Evolutionary conservation across 257 asterid species (phyloP), one percentile per base, ranked within the genome.

Genomic region (Oldenlandia corymbosa): DNA sequence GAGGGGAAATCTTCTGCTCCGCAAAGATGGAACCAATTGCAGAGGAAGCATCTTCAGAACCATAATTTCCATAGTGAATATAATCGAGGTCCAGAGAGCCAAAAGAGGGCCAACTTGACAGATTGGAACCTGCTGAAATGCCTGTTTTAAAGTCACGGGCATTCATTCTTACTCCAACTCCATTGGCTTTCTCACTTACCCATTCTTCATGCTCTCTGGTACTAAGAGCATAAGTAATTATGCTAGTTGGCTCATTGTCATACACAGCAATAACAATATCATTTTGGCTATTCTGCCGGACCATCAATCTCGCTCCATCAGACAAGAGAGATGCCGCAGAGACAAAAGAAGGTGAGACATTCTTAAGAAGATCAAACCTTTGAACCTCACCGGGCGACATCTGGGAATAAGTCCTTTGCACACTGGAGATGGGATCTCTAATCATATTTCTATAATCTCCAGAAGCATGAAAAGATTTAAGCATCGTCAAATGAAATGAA

Each of bases 181-280:
- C 72, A 46, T 66, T 73, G 20, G 84, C 71, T 69, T 66, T 73
- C 69, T 72, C 82, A 27, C 55, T 36, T 55, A 85, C 54, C 88
- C 89, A 79, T 68, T 84, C 85, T 26, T 80, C 84, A 26, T 90
- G 80, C 41, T 85, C 88, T 68, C 73, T 87, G 31, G 95, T 80
- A 42, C 86, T 71, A 24, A 93, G 88, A 18, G 87, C 95, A 36
- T 84, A 93, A 0, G 95, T 80, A 64, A 93, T 88, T 51, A 90
- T 78, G 83, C 97, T 93, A 1, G 95, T 83, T 4, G 96, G 97
- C 83, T 93, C 99, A 1, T 84, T 71, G 31, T 93, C 99, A 39
- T 85, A 90, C 59, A 90, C 83, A 61, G 87, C 71, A 41, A 93
- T 34, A 7, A 84, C 73, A 26, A 84, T 50, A 28, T 85, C 87